Base-by-base conservation (phyloP, 2,329 filamentous ascomycete species). In the Sporothrix brunneoviolacea region DNA sequence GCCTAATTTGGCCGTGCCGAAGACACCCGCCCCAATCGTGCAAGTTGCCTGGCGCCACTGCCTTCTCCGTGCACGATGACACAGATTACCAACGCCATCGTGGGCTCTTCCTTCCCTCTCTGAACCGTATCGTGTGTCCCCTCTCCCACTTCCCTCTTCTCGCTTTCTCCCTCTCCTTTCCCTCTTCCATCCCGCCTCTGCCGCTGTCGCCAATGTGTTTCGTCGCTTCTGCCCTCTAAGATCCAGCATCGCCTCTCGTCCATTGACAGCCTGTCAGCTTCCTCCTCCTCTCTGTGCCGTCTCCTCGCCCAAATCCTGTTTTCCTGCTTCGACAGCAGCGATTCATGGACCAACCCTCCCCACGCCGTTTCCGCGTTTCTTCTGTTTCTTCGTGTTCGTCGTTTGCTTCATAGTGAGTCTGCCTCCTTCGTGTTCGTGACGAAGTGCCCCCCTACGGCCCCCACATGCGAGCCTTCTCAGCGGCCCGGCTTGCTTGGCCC, bases 1-100 rank as follows among this genome's bases (percentile, higher is more conserved):
- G 37, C 42, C 47, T 36, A 38, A 39, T 38, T 48, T 9, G 47
- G 37, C n/a, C 48, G 16, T 50, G 51, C 51, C 51, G 47, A 50
- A 33, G 21, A 33, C 46, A 33, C 24, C 47, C 48, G 43, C 12
- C 24, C 50, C 50, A 52, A 42, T 48, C 50, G 27, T 33, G 32
- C 22, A 16, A 27, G 22, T 30, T 28, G 38, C 38, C 49, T 43
- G 47, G 24, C 36, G 30, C 48, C 53, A 46, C 51, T 49, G 33
- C 36, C 39, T 30, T 33, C 39, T 32, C 27, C 47, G 24, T 19
- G 8, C 18, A 6, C n/a, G 16, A 38, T 19, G 19, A 38, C 36
- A 38, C 8, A 10, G 7, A 36, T 36, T 16, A 38, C 9, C 19
- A 35, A 47, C 13, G 22, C 21, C 32, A 33, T 42, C 37, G 38